A percentile compares a stretch with the other conserved stretches of the same genome.
phyloP scores from a whole-genome alignment of 495 filamentous ascomycete species.

The Aspergillus conjunctus region DNA sequence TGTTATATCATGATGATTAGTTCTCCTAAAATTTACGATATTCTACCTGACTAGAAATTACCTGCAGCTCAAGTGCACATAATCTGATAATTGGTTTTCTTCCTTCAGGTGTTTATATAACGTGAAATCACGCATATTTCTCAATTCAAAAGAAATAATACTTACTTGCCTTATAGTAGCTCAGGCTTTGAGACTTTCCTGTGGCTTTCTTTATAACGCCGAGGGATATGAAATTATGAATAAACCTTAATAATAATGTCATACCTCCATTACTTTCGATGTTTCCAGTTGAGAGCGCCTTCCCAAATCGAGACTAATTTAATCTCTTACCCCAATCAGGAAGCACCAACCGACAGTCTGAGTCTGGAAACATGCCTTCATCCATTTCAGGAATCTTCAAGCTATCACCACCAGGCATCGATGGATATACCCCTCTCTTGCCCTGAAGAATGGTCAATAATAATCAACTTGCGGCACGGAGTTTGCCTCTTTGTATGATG shows the following conservation, averaged over 20 bases:
- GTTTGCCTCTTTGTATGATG: neutral
- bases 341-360: slow-evolving; percentile 1
- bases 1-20: slow-evolving; percentile 33
- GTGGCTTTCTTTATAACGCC: too few relatives aligned
- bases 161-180: too few relatives aligned
- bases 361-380: neutral
- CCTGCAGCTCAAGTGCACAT: neutral
- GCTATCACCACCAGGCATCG: neutral
- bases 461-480: neutral
- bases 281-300: neutral
- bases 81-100: neutral
- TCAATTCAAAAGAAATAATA: too few relatives aligned
- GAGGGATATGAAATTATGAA: too few relatives aligned
- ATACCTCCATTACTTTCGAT: too few relatives aligned
- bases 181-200: too few relatives aligned
- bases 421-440: neutral
- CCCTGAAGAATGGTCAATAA: neutral
- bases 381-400: slow-evolving; percentile 7
- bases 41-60: neutral
- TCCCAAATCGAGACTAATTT: neutral
- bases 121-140: too few relatives aligned
- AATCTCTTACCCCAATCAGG: slow-evolving; percentile 2
- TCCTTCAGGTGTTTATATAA: neutral
- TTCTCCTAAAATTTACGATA: slow-evolving; percentile 12
- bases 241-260: too few relatives aligned